Conservation (phyloP, 306 rosid genomes). For the Rubus idaeus region DNA sequence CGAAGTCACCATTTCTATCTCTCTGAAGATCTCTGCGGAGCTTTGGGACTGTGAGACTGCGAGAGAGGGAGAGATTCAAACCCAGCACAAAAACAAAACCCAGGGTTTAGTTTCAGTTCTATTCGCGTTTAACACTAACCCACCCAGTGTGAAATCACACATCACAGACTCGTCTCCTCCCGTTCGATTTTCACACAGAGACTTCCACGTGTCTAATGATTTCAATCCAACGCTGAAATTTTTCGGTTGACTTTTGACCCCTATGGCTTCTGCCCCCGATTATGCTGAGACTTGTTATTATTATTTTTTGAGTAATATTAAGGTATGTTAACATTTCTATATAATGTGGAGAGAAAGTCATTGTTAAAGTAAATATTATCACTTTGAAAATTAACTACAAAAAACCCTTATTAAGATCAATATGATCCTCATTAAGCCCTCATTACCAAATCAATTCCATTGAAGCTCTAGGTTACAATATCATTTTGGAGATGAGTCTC, state of each 20-base stretch:
- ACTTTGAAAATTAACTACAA: too few species aligned
- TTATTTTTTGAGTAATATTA: too few species aligned
- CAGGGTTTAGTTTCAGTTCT: slow-evolving; percentile 5
- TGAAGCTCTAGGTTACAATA: too few species aligned
- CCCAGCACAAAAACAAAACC: not conserved
- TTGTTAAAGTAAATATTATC: too few species aligned
- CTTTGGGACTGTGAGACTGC: not conserved
- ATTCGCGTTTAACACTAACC: not conserved
- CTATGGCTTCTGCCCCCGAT: not conserved
- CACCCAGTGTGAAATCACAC: too few species aligned
- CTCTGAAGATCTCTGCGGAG: slow-evolving; percentile 18
- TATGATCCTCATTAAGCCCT: too few species aligned
- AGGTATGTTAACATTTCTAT: too few species aligned
- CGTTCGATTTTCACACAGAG: not conserved
- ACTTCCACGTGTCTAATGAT: not conserved
- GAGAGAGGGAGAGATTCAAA: slow-evolving; percentile 17
- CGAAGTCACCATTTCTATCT: slow-evolving; percentile 56
- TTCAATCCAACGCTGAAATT: not conserved
- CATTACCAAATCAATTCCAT: too few species aligned
- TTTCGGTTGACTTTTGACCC: not conserved
- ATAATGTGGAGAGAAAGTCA: too few species aligned
- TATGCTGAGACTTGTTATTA: too few species aligned
- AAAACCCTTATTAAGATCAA: too few species aligned
- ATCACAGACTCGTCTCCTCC: not conserved
- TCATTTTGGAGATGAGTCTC: too few species aligned